These are phyloP conservation scores for Reutealis trisperma DNA, from an alignment of 345 rosid species.

Conservation along the genomic window DNA sequence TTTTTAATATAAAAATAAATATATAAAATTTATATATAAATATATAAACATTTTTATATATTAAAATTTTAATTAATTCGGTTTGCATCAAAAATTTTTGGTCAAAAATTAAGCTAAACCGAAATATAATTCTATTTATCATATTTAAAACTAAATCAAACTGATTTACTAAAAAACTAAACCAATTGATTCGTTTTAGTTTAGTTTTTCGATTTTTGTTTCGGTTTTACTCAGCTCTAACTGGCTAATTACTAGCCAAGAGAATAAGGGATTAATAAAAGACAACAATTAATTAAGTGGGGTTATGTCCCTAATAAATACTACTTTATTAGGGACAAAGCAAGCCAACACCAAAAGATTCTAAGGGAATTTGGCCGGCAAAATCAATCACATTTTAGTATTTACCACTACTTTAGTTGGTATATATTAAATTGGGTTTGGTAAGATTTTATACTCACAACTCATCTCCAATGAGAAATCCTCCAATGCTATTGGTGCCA, in stretches of 20 bases:
- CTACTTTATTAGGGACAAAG: constrained; percentile 29
- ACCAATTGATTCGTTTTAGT: too few relatives aligned
- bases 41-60: too few relatives aligned
- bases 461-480: constrained; percentile 9
- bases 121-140: too few relatives aligned
- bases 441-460: neutral
- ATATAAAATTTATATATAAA: too few relatives aligned
- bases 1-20: too few relatives aligned
- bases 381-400: constrained; percentile 15
- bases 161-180: too few relatives aligned
- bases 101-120: too few relatives aligned
- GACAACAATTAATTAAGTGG: constrained; percentile 11
- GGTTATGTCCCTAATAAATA: constrained; percentile 3
- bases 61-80: too few relatives aligned
- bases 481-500: constrained; percentile 19
- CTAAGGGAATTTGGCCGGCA: constrained; percentile 30
- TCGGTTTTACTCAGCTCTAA: too few relatives aligned
- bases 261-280: neutral
- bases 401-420: neutral
- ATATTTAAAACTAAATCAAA: too few relatives aligned
- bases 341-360: constrained; percentile 24
- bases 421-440: neutral
- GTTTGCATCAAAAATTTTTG: too few relatives aligned
- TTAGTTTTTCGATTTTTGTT: too few relatives aligned
- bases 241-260: neutral